phyloP scores from a whole-genome alignment of 768 basidiomycete species.

The Lyophyllum atratum region DNA sequence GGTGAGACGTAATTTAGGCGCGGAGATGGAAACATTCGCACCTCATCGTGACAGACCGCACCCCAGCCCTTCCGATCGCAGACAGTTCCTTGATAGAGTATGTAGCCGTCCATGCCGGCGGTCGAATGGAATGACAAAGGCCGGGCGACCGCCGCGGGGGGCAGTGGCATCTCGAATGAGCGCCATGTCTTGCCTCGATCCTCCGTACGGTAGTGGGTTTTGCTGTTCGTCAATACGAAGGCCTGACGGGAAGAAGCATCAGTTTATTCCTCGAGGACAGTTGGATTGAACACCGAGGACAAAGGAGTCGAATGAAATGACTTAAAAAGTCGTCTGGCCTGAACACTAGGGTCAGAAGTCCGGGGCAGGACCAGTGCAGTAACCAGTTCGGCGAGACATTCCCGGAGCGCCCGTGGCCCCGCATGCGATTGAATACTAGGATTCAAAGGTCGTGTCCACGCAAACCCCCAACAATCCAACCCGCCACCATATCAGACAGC shows the following conservation, averaged over 20 bases:
- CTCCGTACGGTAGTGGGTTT: constrained; percentile 82
- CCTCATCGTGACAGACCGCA: constrained; percentile 71
- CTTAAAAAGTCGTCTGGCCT: too few relatives aligned
- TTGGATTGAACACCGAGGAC: too few relatives aligned
- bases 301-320: too few relatives aligned
- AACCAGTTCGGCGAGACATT: too few relatives aligned
- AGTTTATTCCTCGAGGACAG: not conserved
- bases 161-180: constrained; percentile 65
- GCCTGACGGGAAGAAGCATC: constrained; percentile 50
- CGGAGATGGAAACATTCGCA: constrained; percentile 28
- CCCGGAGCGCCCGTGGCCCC: too few relatives aligned
- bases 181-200: constrained; percentile 91
- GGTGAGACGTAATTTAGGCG: constrained; percentile 9
- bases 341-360: too few relatives aligned
- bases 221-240: constrained; percentile 78
- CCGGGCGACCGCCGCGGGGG: constrained; percentile 56
- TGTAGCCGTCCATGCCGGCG: constrained; percentile 69
- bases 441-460: too few relatives aligned
- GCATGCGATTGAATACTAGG: too few relatives aligned
- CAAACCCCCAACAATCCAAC: too few relatives aligned
- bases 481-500: too few relatives aligned
- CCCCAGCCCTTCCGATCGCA: constrained; percentile 62
- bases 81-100: constrained; percentile 75
- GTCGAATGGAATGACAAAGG: constrained; percentile 89
- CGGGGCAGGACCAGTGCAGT: too few relatives aligned